Conservation (phyloP, 495 filamentous ascomycete species). For the Podospora bellae-mahoneyi region DNA sequence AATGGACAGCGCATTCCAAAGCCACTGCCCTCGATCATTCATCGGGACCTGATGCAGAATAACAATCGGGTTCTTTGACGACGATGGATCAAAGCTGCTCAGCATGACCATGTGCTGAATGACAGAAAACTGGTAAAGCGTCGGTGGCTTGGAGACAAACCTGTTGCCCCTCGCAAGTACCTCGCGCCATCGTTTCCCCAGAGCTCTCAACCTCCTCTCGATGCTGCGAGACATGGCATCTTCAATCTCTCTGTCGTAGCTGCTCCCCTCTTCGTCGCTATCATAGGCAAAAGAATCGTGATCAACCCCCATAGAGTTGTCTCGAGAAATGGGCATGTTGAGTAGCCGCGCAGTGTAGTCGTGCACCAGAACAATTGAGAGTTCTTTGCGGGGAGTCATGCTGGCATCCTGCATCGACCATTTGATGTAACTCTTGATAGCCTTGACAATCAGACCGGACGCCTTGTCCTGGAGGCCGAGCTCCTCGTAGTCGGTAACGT, state of each 20-base stretch:
- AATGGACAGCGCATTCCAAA: conserved; percentile 35
- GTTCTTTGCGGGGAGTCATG: conserved; percentile 14
- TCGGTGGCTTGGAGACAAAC: conserved; percentile 22
- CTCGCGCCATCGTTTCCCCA: conserved; percentile 25
- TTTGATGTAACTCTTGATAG: conserved; percentile 24
- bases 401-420: conserved; percentile 30
- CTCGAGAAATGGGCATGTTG: neutral
- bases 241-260: conserved; percentile 12
- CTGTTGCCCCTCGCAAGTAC: conserved; percentile 9
- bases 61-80: conserved; percentile 19
- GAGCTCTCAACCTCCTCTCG: conserved; percentile 14
- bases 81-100: conserved; percentile 26
- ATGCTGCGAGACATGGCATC: conserved; percentile 20
- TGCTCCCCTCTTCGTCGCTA: neutral
- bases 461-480: conserved; percentile 23
- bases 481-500: conserved; percentile 30
- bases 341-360: conserved; percentile 20
- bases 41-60: conserved; percentile 23
- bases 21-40: conserved; percentile 30
- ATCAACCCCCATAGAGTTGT: conserved; percentile 1
- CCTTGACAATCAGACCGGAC: conserved; percentile 20
- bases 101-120: conserved; percentile 31
- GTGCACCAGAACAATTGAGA: conserved; percentile 21
- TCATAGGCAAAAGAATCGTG: neutral
- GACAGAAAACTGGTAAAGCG: conserved; percentile 30